phyloP scores from a whole-genome alignment of 352 stramenopile genomes.

The Phytophthora lateralis region DNA sequence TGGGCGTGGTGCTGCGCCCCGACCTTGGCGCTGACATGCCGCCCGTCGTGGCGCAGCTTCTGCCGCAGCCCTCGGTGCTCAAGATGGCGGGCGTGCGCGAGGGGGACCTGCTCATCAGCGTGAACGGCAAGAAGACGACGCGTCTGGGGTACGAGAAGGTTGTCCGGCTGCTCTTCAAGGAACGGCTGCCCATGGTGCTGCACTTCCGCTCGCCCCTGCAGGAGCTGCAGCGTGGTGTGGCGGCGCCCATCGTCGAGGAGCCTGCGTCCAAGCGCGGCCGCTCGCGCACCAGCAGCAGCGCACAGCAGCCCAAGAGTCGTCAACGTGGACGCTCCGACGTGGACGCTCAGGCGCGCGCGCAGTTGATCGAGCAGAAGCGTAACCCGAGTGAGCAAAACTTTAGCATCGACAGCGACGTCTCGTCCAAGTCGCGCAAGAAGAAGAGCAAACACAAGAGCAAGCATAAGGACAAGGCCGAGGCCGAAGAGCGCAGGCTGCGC shows the following conservation, averaged over 20 bases:
- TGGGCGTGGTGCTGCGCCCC: constrained; percentile 76
- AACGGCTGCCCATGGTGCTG: constrained; percentile 71
- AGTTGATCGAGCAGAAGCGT: constrained; percentile 16
- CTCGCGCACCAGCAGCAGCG: not conserved
- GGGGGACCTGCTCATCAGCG: constrained; percentile 77
- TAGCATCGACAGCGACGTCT: constrained; percentile 27
- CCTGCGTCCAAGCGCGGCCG: constrained; percentile 7
- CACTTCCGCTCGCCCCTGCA: constrained; percentile 70
- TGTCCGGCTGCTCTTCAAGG: constrained; percentile 79
- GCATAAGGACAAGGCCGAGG: constrained; percentile 31
- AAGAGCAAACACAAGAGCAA: constrained; percentile 32
- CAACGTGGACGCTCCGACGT: constrained; percentile 14
- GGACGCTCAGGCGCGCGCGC: constrained; percentile 1
- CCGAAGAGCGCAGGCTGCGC: constrained; percentile 47
- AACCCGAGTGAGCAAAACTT: constrained; percentile 20
- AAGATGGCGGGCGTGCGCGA: constrained; percentile 69
- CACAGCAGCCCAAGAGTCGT: constrained; percentile 7
- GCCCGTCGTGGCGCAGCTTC: constrained; percentile 72
- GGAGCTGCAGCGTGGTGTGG: constrained; percentile 22
- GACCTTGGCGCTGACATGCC: constrained; percentile 78
- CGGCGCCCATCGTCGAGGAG: constrained; percentile 19
- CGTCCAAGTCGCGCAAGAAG: constrained; percentile 11
- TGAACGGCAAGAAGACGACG: constrained; percentile 80
- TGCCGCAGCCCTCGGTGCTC: constrained; percentile 74
- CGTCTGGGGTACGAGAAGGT: constrained; percentile 82